Conservation (phyloP, 225 moss, liverwort and hornwort genomes). For the Physcomitrellopsis africana region DNA sequence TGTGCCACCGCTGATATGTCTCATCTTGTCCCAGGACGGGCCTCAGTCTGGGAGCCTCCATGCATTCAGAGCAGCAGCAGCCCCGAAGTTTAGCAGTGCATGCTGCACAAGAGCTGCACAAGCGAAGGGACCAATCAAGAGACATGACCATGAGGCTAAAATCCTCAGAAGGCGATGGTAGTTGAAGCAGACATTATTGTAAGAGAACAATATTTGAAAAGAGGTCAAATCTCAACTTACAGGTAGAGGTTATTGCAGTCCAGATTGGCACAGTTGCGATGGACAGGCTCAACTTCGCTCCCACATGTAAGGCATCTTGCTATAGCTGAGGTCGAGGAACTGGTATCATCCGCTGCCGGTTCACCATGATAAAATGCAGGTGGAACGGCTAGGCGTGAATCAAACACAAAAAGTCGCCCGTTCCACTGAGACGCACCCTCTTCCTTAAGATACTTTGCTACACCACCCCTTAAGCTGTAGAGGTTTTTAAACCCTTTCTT, state of each 20-base stretch:
- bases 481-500: conserved; percentile 86
- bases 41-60: conserved; percentile 69
- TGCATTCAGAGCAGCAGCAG: conserved; percentile 82
- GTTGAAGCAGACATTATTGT: background rate
- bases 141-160: conserved; percentile 7
- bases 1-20: conserved; percentile 91
- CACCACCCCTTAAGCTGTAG: conserved; percentile 85
- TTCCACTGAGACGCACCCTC: conserved; percentile 81
- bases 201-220: background rate
- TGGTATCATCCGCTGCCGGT: conserved; percentile 23
- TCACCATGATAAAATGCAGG: conserved; percentile 56
- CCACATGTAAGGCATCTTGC: conserved; percentile 79
- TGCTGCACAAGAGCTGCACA: conserved; percentile 73
- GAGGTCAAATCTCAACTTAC: conserved; percentile 50
- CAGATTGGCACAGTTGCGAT: conserved; percentile 97
- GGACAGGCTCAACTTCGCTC: conserved; percentile 71
- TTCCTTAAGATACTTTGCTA: conserved; percentile 94
- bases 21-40: conserved; percentile 67
- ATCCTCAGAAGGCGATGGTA: background rate
- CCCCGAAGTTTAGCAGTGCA: conserved; percentile 69
- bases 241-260: conserved; percentile 92
- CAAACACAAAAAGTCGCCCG: conserved; percentile 94
- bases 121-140: background rate
- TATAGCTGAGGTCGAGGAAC: conserved; percentile 31
- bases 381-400: conserved; percentile 81